Percentiles rank a stretch among this genome's conserved stretches.
These are phyloP conservation scores for Termitomyces sp. DNA, from an alignment of 768 basidiomycete species.

Conservation along the genomic window DNA sequence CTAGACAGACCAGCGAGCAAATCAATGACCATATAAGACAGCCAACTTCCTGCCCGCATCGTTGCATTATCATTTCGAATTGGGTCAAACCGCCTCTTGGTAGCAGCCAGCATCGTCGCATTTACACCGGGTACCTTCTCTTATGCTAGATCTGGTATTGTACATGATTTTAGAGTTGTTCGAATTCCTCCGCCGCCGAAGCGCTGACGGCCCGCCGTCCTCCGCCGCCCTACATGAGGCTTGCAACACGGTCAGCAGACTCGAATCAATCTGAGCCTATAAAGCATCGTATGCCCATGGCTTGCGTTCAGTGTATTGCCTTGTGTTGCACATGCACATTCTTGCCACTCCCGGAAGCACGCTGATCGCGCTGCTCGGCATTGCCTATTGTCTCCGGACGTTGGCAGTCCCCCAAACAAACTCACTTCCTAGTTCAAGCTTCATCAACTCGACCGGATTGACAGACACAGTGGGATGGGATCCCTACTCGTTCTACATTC, in stretches of 20 bases:
- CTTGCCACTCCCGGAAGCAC: background rate
- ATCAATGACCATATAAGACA: background rate
- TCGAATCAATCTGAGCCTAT: background rate
- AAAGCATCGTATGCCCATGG: background rate
- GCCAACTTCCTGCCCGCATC: background rate
- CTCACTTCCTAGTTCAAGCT: background rate
- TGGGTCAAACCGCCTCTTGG: background rate
- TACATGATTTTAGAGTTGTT: background rate
- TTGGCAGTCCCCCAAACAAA: background rate
- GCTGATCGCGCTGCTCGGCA: slow-evolving; percentile 4
- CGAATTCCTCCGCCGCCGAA: slow-evolving; percentile 4
- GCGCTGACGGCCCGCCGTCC: slow-evolving; percentile 8
- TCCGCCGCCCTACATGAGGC: background rate
- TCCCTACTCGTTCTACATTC: slow-evolving; percentile 17
- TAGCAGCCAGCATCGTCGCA: background rate
- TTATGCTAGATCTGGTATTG: background rate
- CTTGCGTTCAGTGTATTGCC: background rate
- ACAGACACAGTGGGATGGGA: slow-evolving; percentile 18
- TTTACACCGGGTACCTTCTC: background rate
- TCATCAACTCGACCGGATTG: slow-evolving; percentile 15
- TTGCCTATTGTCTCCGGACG: background rate
- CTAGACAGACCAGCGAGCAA: background rate
- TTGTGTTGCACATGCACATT: slow-evolving; percentile 1
- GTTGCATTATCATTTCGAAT: background rate
- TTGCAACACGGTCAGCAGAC: slow-evolving; percentile 13